These are phyloP conservation scores for Leccinum boreale DNA, from an alignment of 768 basidiomycete species.

Conservation along the genomic window DNA sequence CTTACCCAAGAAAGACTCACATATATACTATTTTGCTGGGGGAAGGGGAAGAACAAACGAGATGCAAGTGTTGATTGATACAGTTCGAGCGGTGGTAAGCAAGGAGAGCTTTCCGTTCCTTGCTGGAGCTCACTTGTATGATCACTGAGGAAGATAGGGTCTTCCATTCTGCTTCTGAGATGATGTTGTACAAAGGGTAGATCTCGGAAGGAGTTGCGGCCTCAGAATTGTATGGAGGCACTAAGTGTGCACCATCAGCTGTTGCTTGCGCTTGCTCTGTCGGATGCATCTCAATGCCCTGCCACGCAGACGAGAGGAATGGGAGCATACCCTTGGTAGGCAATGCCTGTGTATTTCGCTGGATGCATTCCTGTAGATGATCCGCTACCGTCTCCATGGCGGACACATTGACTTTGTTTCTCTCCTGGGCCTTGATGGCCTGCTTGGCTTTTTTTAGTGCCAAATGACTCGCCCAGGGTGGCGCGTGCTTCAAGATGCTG, in stretches of 20 bases:
- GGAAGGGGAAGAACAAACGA: constrained; percentile 38
- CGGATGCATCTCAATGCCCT: constrained; percentile 1
- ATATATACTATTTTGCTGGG: constrained; percentile 58
- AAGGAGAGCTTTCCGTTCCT: constrained; percentile 53
- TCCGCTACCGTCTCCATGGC: constrained; percentile 84
- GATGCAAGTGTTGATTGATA: constrained; percentile 61
- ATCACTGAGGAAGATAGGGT: constrained; percentile 57
- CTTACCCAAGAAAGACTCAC: constrained; percentile 51
- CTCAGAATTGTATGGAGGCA: constrained; percentile 68
- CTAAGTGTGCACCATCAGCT: constrained; percentile 62
- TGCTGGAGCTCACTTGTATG: constrained; percentile 44
- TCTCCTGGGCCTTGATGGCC: constrained; percentile 78
- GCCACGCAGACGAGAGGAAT: not conserved
- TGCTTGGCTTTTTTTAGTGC: constrained; percentile 90
- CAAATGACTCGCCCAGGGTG: constrained; percentile 88
- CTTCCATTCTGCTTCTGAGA: constrained; percentile 79
- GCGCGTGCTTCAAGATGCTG: constrained; percentile 61
- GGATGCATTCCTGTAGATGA: constrained; percentile 81
- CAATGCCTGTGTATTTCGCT: constrained; percentile 63
- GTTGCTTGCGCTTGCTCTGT: constrained; percentile 66
- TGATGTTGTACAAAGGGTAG: constrained; percentile 71
- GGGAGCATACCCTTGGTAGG: constrained; percentile 62
- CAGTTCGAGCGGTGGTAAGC: constrained; percentile 64
- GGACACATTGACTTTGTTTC: constrained; percentile 84
- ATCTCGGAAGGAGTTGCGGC: constrained; percentile 71